These are phyloP conservation scores for Sisymbrium altissimum DNA, from an alignment of 345 rosid species.

Conservation along the genomic window DNA sequence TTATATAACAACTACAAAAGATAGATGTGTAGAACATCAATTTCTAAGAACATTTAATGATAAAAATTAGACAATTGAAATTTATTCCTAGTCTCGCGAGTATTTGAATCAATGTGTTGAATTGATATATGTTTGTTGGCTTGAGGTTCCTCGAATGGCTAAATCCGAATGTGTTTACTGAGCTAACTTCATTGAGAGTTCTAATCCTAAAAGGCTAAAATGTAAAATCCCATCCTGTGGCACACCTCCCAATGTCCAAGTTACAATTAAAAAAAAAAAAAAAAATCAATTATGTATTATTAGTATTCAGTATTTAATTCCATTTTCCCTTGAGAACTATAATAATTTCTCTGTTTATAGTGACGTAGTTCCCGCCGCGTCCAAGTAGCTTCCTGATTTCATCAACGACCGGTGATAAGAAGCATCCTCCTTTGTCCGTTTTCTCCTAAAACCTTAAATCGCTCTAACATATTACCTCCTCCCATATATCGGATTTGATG, in stretches of 20 bases:
- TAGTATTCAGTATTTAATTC: background rate
- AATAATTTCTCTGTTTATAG: background rate
- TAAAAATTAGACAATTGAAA: background rate
- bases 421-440: conserved; percentile 14
- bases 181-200: background rate
- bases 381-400: conserved; percentile 24
- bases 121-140: background rate
- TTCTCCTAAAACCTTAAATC: background rate
- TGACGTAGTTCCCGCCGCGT: conserved; percentile 20
- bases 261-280: background rate
- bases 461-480: background rate
- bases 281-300: background rate
- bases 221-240: conserved; percentile 30
- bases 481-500: background rate
- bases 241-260: conserved; percentile 31
- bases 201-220: background rate
- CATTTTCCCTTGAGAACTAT: background rate
- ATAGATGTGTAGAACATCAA: background rate
- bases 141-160: background rate
- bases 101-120: background rate
- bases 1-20: background rate
- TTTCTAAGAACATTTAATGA: background rate
- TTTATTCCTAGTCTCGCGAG: background rate
- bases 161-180: conserved; percentile 17
- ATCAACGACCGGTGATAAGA: background rate